Conservation (phyloP, 2,329 filamentous ascomycete species). For the Beauveria australis region DNA sequence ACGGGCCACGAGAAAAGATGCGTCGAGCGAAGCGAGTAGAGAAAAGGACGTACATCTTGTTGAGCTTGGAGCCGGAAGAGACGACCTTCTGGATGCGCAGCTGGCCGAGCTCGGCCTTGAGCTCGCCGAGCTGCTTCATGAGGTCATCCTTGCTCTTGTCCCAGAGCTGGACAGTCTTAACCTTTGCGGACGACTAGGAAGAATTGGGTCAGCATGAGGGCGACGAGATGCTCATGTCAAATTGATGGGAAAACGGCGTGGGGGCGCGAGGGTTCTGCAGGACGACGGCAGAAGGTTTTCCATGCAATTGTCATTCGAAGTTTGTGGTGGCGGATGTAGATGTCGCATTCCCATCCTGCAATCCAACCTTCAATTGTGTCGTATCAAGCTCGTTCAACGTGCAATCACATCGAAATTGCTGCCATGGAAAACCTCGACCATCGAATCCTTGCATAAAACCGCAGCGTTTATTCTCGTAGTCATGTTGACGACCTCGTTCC, state of each 20-base stretch:
- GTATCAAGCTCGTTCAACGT: not conserved
- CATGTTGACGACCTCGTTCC: not conserved
- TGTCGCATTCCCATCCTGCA: not conserved
- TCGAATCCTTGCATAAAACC: not conserved
- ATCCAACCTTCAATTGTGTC: not conserved
- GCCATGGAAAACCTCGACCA: not conserved
- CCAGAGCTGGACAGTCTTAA: slow-evolving; percentile 97
- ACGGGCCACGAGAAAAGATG: not conserved
- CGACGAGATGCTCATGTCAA: not conserved
- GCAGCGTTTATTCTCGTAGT: not conserved
- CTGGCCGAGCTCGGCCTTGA: slow-evolving; percentile 94
- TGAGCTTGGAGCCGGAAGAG: slow-evolving; percentile 91
- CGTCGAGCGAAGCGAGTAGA: not conserved
- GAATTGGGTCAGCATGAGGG: not conserved
- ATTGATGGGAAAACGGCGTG: not conserved
- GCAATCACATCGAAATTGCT: not conserved
- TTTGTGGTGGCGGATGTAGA: not conserved
- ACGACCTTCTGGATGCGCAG: slow-evolving; percentile 98
- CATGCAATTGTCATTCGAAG: not conserved
- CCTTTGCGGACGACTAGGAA: slow-evolving; percentile 48
- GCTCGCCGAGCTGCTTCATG: slow-evolving; percentile 85
- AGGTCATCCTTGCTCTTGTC: slow-evolving; percentile 99
- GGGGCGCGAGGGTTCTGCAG: not conserved
- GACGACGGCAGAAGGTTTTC: not conserved
- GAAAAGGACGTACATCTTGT: slow-evolving; percentile 70